A percentile compares a stretch with the other conserved stretches of the same genome.
These are phyloP conservation scores for Corylus heterophylla DNA, from an alignment of 306 rosid genomes.

Conservation along the genomic window DNA sequence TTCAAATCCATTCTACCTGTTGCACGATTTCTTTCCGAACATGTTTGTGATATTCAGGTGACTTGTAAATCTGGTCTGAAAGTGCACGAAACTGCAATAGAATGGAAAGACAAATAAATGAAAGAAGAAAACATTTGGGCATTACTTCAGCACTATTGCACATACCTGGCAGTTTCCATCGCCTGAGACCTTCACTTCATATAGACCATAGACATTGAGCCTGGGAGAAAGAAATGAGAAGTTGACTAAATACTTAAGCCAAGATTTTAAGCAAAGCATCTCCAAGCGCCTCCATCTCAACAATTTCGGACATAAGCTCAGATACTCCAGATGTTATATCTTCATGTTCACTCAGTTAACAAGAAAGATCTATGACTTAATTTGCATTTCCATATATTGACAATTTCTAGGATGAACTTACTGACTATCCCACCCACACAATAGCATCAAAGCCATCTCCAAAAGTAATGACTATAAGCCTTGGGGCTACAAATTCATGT, in stretches of 20 bases:
- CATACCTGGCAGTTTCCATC: conserved; percentile 95
- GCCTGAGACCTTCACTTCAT: conserved; percentile 86
- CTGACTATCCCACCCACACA: background rate
- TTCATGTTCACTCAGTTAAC: background rate
- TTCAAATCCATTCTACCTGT: conserved; percentile 46
- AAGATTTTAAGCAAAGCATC: background rate
- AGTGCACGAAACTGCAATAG: conserved; percentile 77
- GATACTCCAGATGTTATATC: background rate
- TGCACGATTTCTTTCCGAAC: conserved; percentile 74
- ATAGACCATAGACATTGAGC: conserved; percentile 66
- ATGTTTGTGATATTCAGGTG: conserved; percentile 83
- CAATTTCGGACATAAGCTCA: background rate
- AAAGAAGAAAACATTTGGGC: conserved; percentile 4
- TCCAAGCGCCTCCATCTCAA: background rate
- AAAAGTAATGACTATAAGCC: background rate
- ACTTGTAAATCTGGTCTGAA: conserved; percentile 77
- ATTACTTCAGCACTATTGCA: conserved; percentile 16
- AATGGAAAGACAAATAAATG: conserved; percentile 23
- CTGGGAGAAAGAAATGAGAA: conserved; percentile 40
- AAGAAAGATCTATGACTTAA: background rate
- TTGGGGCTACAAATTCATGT: background rate
- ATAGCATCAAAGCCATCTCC: background rate
- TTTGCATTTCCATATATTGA: background rate
- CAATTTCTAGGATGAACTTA: too few species aligned
- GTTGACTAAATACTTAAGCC: conserved; percentile 10